Percentiles rank a stretch among this genome's conserved stretches.
Conservation (phyloP, 306 rosid genomes). For the Sicyos baderoa region DNA sequence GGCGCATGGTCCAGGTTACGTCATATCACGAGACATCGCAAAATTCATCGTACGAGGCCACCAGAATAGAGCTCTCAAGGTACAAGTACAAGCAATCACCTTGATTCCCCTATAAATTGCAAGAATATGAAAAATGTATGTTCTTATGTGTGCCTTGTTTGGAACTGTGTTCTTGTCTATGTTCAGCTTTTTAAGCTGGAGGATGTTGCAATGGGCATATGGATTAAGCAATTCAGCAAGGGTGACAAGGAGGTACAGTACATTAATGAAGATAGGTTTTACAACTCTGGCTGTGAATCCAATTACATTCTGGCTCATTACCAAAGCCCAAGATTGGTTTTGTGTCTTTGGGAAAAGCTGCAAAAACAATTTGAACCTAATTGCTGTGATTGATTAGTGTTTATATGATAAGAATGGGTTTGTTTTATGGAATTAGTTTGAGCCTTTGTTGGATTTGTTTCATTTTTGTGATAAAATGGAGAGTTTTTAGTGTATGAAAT, state of each 20-base stretch:
- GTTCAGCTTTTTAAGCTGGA: slow-evolving; percentile 79
- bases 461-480: background rate
- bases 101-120: background rate
- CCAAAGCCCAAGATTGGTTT: slow-evolving; percentile 68
- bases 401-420: background rate
- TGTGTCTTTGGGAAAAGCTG: slow-evolving; percentile 93
- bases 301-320: slow-evolving; percentile 77
- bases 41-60: slow-evolving; percentile 59
- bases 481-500: background rate
- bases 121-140: background rate
- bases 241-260: slow-evolving; percentile 59
- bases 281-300: slow-evolving; percentile 72
- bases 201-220: slow-evolving; percentile 95
- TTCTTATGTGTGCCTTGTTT: background rate
- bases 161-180: background rate
- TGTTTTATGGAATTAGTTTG: background rate
- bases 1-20: slow-evolving; percentile 97
- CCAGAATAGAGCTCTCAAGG: slow-evolving; percentile 60
- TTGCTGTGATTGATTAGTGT: slow-evolving; percentile 71
- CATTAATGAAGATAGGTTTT: slow-evolving; percentile 60
- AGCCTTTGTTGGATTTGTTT: background rate
- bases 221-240: slow-evolving; percentile 67
- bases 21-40: slow-evolving; percentile 80
- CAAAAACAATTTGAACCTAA: slow-evolving; percentile 47
- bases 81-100: slow-evolving; percentile 26